phyloP scores from a whole-genome alignment of 177 flowering plant species.

The Vitis hybrid region DNA sequence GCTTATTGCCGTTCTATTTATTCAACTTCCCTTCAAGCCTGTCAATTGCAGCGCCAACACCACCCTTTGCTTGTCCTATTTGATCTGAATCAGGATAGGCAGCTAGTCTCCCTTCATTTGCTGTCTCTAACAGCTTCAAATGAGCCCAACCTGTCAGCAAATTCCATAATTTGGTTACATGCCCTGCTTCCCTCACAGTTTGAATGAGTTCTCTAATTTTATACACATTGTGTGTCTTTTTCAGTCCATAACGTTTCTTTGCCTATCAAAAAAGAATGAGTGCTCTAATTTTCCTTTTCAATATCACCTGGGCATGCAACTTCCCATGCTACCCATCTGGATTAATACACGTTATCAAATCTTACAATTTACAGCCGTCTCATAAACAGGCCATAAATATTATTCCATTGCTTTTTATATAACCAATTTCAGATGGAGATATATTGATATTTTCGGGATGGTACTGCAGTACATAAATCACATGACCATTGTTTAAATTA shows the following conservation, averaged over 20 bases:
- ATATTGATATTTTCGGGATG: too few relatives aligned
- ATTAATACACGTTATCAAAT: background rate
- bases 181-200: too few relatives aligned
- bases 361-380: background rate
- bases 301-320: too few relatives aligned
- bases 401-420: too few relatives aligned
- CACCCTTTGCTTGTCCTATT: conserved; percentile 36
- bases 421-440: too few relatives aligned
- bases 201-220: background rate
- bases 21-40: conserved; percentile 68
- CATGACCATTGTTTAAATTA: too few relatives aligned
- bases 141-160: conserved; percentile 77
- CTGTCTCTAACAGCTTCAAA: conserved; percentile 85
- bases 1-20: conserved; percentile 27
- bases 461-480: too few relatives aligned
- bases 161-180: background rate
- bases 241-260: too few relatives aligned
- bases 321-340: background rate
- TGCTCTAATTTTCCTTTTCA: too few relatives aligned
- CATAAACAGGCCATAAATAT: background rate
- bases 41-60: conserved; percentile 81
- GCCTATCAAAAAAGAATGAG: too few relatives aligned
- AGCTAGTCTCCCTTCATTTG: conserved; percentile 50
- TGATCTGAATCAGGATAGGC: conserved; percentile 21
- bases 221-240: too few relatives aligned